Evolutionary conservation across 371 early-diverging fungal species (phyloP), one percentile per base, ranked within the genome.

Genomic region (Parasitella parasitica): DNA sequence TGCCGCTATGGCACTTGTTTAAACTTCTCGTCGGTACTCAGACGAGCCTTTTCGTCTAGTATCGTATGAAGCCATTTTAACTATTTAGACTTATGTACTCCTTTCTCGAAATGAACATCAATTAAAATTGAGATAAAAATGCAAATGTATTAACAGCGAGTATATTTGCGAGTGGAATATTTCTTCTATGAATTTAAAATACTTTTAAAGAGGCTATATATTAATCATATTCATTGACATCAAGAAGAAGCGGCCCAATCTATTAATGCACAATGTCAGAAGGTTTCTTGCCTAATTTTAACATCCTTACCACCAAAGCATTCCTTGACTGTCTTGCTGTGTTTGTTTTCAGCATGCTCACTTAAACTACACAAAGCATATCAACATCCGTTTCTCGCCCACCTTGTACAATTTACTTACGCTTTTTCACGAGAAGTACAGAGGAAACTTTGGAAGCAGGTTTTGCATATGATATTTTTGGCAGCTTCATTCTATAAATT

Each of bases 381-480:
- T 32, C 11, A 50, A 28, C n/a, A 28, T 26, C 27, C 13, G n/a
- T 30, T 13, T 27, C 30, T 50, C 16, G 26, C 5, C 8, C 9
- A 15, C 0, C 7, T 28, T 22, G 12, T 22, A 30, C 15, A 7
- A 50, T 27, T n/a, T 24, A 77, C 83, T 80, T 85, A 85, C 82
- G 85, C 86, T 67, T 88, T 89, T 59, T 86, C 76, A 59, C 92
- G 83, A 66, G 86, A 82, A 15, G 94, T 95, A 78, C 89, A 86
- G 57, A 95, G 77, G 79, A 94, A 95, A 26, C 93, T 92, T 71
- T 90, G 89, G 39, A 85, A 75, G 81, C 95, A 95, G 8, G 84
- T 75, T 38, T 72, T 68, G 75, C 96, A 95, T 39, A 89, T 81
- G 62, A 91, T 86, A 67, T 74, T 92, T 77, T 89, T 92, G 48